A percentile compares a stretch with the other conserved stretches of the same genome.
Conservation (phyloP, 257 asterid genomes). For the Primulina huaijiensis region DNA sequence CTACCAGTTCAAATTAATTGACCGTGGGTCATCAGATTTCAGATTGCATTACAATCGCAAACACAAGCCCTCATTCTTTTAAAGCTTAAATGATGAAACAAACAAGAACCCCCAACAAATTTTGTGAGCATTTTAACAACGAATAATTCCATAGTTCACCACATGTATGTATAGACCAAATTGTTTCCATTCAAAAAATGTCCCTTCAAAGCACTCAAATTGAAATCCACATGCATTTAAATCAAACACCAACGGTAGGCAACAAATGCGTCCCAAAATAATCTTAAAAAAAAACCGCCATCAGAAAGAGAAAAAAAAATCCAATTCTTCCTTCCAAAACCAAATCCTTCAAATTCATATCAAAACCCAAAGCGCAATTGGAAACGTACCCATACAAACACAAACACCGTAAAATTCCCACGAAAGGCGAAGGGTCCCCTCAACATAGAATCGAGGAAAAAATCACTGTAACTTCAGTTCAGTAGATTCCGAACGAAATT, state of each 20-base stretch:
- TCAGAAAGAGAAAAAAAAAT: conserved; percentile 3
- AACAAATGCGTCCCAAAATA: conserved; percentile 20
- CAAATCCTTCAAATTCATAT: conserved; percentile 25
- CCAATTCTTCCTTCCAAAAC: not conserved
- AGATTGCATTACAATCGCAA: conserved; percentile 18
- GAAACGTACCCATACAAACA: not conserved
- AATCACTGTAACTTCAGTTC: conserved; percentile 11
- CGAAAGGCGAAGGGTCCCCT: conserved; percentile 3
- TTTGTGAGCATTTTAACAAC: not conserved
- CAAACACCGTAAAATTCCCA: conserved; percentile 15
- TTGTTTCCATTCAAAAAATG: conserved; percentile 4
- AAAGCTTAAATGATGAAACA: not conserved
- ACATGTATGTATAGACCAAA: conserved; percentile 16
- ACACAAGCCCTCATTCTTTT: not conserved
- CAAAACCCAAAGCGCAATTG: not conserved
- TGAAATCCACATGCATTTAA: conserved; percentile 20
- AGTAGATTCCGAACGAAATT: conserved; percentile 5
- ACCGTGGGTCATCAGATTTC: not conserved
- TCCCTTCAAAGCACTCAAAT: conserved; percentile 17
- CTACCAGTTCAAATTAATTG: conserved; percentile 3
- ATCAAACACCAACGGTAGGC: conserved; percentile 21
- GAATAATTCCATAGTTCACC: conserved; percentile 17
- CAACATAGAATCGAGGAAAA: conserved; percentile 4
- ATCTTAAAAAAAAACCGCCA: conserved; percentile 16
- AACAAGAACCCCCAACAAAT: not conserved